A percentile compares a stretch with the other conserved stretches of the same genome.
phyloP scores from a whole-genome alignment of 2,329 filamentous ascomycete species.

The Cordyceps javanica region DNA sequence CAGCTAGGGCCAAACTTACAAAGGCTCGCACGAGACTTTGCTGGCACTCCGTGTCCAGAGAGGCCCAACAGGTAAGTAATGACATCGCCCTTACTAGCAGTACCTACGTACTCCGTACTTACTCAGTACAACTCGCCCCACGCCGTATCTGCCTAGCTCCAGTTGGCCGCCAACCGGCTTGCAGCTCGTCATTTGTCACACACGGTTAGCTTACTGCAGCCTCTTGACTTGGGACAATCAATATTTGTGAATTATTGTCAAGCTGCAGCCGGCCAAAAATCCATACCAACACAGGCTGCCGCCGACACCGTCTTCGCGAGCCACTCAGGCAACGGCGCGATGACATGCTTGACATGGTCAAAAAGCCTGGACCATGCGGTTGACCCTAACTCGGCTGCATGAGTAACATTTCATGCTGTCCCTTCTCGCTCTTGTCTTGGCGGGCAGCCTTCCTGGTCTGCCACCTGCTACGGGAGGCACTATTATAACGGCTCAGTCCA shows the following conservation, averaged over 20 bases:
- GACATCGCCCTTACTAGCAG: background rate
- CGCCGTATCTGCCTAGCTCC: background rate
- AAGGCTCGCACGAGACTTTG: background rate
- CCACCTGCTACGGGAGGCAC: background rate
- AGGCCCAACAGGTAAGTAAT: conserved; percentile 6
- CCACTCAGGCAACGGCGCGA: background rate
- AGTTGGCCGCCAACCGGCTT: background rate
- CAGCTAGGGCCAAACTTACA: background rate
- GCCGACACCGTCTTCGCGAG: background rate
- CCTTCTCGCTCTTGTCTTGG: background rate
- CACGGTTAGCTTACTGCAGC: background rate
- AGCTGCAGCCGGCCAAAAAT: background rate
- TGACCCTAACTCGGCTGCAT: background rate
- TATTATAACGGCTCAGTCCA: background rate
- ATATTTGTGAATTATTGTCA: background rate
- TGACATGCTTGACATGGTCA: background rate
- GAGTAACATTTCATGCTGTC: background rate
- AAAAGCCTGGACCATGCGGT: background rate
- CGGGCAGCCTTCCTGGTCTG: background rate
- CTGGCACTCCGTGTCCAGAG: too few relatives aligned
- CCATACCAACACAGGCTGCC: background rate
- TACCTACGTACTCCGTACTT: background rate
- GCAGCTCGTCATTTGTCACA: background rate
- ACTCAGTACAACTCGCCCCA: background rate
- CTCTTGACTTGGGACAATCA: background rate